These are phyloP conservation scores for Vitis hybrid DNA, from an alignment of 177 flowering plant genomes.

Conservation along the genomic window DNA sequence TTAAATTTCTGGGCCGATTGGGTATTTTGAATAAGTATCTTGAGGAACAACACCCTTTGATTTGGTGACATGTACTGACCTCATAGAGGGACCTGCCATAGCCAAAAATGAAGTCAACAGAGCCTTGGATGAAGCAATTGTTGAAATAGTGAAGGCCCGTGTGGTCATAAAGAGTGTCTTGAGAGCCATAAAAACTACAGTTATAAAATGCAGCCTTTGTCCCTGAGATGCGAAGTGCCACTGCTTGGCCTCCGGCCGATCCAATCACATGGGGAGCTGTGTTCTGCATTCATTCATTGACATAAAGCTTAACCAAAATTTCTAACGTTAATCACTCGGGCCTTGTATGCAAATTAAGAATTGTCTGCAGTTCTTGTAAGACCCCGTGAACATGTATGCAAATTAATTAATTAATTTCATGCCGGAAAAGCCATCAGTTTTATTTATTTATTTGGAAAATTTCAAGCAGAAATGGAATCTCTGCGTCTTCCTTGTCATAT, in stretches of 20 bases:
- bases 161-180: conserved; percentile 85
- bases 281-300: conserved; percentile 38
- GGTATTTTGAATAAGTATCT: too few species aligned
- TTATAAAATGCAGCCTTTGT: conserved; percentile 66
- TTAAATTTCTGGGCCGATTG: too few species aligned
- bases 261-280: conserved; percentile 62
- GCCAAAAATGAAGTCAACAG: conserved; percentile 83
- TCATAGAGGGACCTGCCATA: conserved; percentile 58
- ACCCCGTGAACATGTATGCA: too few species aligned
- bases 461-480: conserved; percentile 9
- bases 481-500: neutral
- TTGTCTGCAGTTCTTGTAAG: too few species aligned
- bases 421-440: too few species aligned
- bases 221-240: conserved; percentile 72
- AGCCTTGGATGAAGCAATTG: conserved; percentile 72
- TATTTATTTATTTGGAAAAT: neutral
- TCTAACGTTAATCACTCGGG: too few species aligned
- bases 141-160: conserved; percentile 71
- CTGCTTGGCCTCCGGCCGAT: conserved; percentile 51
- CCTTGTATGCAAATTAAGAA: neutral
- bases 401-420: too few species aligned
- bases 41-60: too few species aligned
- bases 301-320: too few species aligned
- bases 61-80: conserved; percentile 20
- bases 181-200: conserved; percentile 64